Evolutionary conservation across 352 stramenopile species (phyloP).

Genomic region (Blastocystis sp.): DNA sequence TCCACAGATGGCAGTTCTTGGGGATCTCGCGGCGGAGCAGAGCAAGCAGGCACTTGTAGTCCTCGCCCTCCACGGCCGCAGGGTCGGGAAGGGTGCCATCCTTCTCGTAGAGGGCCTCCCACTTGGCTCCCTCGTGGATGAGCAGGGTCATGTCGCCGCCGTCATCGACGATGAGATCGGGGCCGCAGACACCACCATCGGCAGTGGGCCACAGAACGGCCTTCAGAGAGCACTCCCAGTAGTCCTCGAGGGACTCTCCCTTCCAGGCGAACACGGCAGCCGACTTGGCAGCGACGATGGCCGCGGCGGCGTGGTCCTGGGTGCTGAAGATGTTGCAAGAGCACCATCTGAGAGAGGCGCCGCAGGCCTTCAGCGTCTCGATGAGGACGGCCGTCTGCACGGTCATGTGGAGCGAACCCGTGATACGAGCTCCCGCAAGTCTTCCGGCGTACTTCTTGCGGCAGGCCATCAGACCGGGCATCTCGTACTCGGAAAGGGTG

Average conservation of each 20-base stretch:
- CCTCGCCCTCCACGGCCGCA: constrained; percentile 88
- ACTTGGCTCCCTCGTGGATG: constrained; percentile 96
- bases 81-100: constrained; percentile 88
- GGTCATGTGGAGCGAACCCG: constrained; percentile 97
- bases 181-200: constrained; percentile 91
- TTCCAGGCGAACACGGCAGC: constrained; percentile 97
- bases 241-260: constrained; percentile 93
- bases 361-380: constrained; percentile 91
- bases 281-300: constrained; percentile 88
- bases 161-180: constrained; percentile 96
- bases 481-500: constrained; percentile 91
- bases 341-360: constrained; percentile 94
- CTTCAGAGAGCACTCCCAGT: constrained; percentile 98
- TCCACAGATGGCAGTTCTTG: constrained; percentile 91
- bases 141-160: constrained; percentile 96
- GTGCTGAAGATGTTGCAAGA: constrained; percentile 99
- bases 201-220: constrained; percentile 91
- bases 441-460: constrained; percentile 85
- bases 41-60: constrained; percentile 96
- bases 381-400: constrained; percentile 98
- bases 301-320: constrained; percentile 93
- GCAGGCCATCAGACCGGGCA: constrained; percentile 95
- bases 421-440: constrained; percentile 85
- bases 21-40: constrained; percentile 90
- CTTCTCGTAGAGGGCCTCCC: constrained; percentile 87